Evolutionary conservation across 257 asterid species (phyloP), one percentile per base, ranked within the genome.

Genomic region (Lithospermum erythrorhizon): DNA sequence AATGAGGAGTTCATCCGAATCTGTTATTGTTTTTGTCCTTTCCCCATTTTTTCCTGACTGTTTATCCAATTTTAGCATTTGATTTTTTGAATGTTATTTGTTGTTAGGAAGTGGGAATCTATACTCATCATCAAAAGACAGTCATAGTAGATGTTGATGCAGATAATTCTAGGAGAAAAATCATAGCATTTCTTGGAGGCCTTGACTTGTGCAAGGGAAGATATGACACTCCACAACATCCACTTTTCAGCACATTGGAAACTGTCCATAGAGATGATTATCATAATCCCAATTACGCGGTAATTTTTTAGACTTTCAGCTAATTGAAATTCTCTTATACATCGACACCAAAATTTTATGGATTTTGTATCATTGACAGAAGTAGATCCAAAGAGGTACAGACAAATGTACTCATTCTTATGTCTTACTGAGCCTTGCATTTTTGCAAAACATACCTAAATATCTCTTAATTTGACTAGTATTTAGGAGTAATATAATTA

Each of bases 61-160:
- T 27, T 24, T 24, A 24, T 24, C 32, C 32, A 27, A 27, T 27
- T 27, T 27, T 27, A 27, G 32, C 32, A 3, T 21, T 18, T 52
- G 0, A 18, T 9, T 2, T 18, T 52, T 19, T 45, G 5, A 6
- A 1, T 61, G 64, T n/a, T 51, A 70, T 63, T 55, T 61, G 22
- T 54, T 41, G 58, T 69, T 79, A 90, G 96, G 98, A 90, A 81
- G 79, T 88, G 35, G 95, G 85, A 69, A 90, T 85, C 72, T 90
- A 87, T 74, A 90, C 98, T 55, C 96, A 90, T 72, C 98, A 90
- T 74, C 98, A 87, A 79, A 90, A 90, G 72, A 82, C 91, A 57
- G 91, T 90, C 62, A 82, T 87, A 29, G 87, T 87, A 51, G 98
- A 90, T 72, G 84, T 79, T 24, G 87, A 77, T 59, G 87, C 86